A percentile compares a stretch with the other conserved stretches of the same genome.
Evolutionary conservation across 371 early-diverging fungal species (phyloP).

Genomic region (Pancytospora philotis): DNA sequence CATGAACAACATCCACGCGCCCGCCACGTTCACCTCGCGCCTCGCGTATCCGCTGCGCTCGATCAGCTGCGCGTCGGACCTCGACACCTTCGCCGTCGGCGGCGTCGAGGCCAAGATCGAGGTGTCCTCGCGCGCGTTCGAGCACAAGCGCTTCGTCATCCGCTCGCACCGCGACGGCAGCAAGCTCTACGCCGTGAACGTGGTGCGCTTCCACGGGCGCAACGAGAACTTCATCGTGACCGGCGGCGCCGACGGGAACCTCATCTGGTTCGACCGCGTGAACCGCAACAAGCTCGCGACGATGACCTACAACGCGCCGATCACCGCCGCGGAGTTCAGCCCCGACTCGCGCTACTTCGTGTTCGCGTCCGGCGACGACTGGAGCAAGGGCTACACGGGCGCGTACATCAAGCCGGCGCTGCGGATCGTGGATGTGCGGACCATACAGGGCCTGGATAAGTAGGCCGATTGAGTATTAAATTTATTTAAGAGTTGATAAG

Average conservation of each 20-base stretch:
- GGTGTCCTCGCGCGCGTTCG: constrained; percentile 19
- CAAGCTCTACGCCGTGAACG: constrained; percentile 63
- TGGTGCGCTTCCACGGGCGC: constrained; percentile 72
- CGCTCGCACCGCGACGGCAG: constrained; percentile 75
- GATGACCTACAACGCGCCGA: constrained; percentile 61
- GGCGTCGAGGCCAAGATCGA: constrained; percentile 56
- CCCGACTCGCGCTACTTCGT: constrained; percentile 75
- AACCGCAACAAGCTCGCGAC: constrained; percentile 66
- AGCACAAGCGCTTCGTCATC: constrained; percentile 68
- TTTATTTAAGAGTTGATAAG: not conserved
- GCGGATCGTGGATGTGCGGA: constrained; percentile 38
- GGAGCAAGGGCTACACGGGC: constrained; percentile 75
- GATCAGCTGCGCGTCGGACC: constrained; percentile 32
- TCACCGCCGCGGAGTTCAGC: constrained; percentile 71
- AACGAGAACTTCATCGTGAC: constrained; percentile 75
- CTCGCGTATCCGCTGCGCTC: constrained; percentile 49
- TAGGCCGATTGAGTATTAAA: not conserved
- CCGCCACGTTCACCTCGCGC: constrained; percentile 30
- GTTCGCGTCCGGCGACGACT: constrained; percentile 83
- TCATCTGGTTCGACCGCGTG: constrained; percentile 85
- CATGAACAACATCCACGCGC: constrained; percentile 55
- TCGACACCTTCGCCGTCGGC: constrained; percentile 45
- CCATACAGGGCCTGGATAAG: constrained; percentile 14
- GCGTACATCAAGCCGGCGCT: constrained; percentile 64
- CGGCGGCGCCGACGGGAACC: constrained; percentile 75